phyloP scores from a whole-genome alignment of 1,284 basidiomycete species.

The Trametes pubescens region DNA sequence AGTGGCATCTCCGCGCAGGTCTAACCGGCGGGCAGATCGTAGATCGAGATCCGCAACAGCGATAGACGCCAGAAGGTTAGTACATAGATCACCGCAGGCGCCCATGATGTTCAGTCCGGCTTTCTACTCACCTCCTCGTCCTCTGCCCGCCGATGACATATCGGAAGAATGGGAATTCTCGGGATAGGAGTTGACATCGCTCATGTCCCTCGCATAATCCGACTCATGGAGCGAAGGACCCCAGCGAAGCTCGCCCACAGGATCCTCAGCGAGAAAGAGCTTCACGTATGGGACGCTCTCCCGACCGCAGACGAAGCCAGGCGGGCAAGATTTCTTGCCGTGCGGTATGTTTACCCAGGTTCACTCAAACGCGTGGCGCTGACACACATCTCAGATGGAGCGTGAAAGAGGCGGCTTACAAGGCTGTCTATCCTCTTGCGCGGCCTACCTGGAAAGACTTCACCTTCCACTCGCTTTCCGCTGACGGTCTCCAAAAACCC shows the following conservation, averaged over 20 bases:
- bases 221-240: slow-evolving; percentile 62
- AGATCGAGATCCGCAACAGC: slow-evolving; percentile 24
- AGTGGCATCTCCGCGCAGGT: neutral
- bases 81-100: slow-evolving; percentile 16
- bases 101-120: neutral
- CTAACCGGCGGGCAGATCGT: slow-evolving; percentile 3
- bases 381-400: slow-evolving; percentile 65
- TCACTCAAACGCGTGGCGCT: neutral
- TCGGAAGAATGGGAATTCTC: slow-evolving; percentile 59
- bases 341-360: slow-evolving; percentile 55
- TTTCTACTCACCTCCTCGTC: neutral
- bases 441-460: slow-evolving; percentile 84
- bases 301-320: slow-evolving; percentile 33
- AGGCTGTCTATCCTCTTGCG: slow-evolving; percentile 76
- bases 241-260: slow-evolving; percentile 59
- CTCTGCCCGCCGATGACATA: neutral
- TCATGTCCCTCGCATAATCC: slow-evolving; percentile 69
- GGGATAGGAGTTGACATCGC: slow-evolving; percentile 86
- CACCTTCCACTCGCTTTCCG: slow-evolving; percentile 54
- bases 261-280: slow-evolving; percentile 70
- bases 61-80: slow-evolving; percentile 15
- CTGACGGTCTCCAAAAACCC: slow-evolving; percentile 54
- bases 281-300: slow-evolving; percentile 52
- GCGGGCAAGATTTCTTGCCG: slow-evolving; percentile 63
- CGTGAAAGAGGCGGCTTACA: slow-evolving; percentile 91